Evolutionary conservation across 2,329 filamentous ascomycete genomes (phyloP), one percentile per base, ranked within the genome.

Genomic region (Aspergillus aculeatinus): DNA sequence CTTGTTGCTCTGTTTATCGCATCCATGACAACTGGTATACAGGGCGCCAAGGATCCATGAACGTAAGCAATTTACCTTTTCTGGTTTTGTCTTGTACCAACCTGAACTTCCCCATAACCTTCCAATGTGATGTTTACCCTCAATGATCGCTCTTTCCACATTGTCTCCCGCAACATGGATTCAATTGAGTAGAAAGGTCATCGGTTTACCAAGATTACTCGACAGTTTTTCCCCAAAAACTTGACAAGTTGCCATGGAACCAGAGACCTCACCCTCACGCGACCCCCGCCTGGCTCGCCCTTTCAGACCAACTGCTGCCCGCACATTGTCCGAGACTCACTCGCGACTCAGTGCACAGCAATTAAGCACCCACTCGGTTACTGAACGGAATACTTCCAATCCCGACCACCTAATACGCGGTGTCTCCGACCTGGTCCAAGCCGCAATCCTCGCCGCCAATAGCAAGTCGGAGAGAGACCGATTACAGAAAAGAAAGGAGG

Each of bases 331-430:
- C 16, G 39, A 19, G n/a, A 16, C 29, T 35, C 60, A 19, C 50
- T 50, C 7, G 48, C 14, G 33, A 16, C 25, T 47, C 11, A 31
- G 49, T 12, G 11, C n/a, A n/a, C 44, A 16, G 16, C 35, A 29
- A 12, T 25, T 23, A 25, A 31, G 23, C 19, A 55, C 25, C 16
- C 5, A 23, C 11, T 31, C 51, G 10, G 39, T 31, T 5, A 16
- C 21, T n/a, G 58, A 58, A 19, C 10, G 6, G 6, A 58, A 52
- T 21, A 58, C 55, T 51, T 58, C 50, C 19, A 9, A 23, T 14
- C 11, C 54, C 44, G 66, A 81, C 79, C 83, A 83, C 63, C 77
- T 82, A 60, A 19, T 69, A 31, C 67, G 60, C 44, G 58, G 60
- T 3, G 58, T 72, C 39, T 60, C 65, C 5, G 66, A 68, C 5